phyloP scores from a whole-genome alignment of 2,329 filamentous ascomycete species.

The Alternaria sp. region DNA sequence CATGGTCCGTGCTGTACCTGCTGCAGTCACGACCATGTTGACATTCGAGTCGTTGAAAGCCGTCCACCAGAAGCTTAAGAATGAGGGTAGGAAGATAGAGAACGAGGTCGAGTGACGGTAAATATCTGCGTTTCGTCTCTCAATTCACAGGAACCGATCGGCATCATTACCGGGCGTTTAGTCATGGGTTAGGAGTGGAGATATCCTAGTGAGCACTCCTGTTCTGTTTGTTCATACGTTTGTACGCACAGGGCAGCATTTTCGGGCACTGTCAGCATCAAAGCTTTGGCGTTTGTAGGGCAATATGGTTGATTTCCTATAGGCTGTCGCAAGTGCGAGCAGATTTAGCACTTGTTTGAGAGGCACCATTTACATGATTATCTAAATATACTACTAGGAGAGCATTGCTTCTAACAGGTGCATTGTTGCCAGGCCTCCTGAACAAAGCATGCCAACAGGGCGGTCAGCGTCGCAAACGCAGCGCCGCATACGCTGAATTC shows the following conservation, averaged over 20 bases:
- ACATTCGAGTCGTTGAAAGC: constrained; percentile 83
- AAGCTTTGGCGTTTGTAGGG: constrained; percentile 26
- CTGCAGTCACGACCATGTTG: constrained; percentile 95
- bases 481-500: background rate
- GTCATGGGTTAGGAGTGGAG: constrained; percentile 16
- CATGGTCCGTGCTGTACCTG: constrained; percentile 92
- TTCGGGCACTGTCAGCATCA: constrained; percentile 24
- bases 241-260: constrained; percentile 34
- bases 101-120: constrained; percentile 13
- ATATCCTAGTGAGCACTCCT: constrained; percentile 27
- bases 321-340: background rate
- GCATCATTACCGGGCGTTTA: constrained; percentile 25
- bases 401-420: background rate
- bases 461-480: background rate
- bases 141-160: background rate
- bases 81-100: constrained; percentile 53
- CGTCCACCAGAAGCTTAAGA: constrained; percentile 59
- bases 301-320: background rate
- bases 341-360: background rate
- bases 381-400: constrained; percentile 2
- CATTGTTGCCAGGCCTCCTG: background rate
- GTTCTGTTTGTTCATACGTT: constrained; percentile 22
- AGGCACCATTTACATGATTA: background rate
- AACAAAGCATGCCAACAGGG: constrained; percentile 4
- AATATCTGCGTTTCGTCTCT: background rate